Evolutionary conservation across 129 eudicot genomes (phyloP), one percentile per base, ranked within the genome.

Genomic region (Ambrosia trifida): DNA sequence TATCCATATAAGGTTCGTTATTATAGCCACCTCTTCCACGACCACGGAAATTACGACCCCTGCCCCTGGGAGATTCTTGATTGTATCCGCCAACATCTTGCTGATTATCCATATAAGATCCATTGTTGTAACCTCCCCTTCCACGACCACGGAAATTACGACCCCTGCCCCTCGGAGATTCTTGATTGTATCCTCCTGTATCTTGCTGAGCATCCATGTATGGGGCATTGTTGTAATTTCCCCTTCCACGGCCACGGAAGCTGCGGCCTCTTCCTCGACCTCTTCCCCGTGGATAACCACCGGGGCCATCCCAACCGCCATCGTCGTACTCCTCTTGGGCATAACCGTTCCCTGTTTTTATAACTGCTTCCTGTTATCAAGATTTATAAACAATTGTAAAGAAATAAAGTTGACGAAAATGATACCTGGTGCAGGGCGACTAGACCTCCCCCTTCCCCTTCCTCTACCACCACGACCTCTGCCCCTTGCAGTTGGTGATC

Each of bases 401-500:
- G 4, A 68, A 60, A 3, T 9, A 33, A 0, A 2, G 16, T 16
- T 11, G 57, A 51, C 10, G 31, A 1, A 35, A 8, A 17, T 2
- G 45, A 62, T 83, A 88, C 99, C 92, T 30, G 83, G 75, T 67
- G 69, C 76, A 10, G 77, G 89, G 80, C 98, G 90, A 24, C 28
- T 24, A 57, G 86, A 82, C 73, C 97, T 59, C 18, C 65, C 65
- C 38, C 63, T 79, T 73, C 99, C 92, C 61, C 98, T 77, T 19
- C 95, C 91, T 66, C 97, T 84, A 38, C 97, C 94, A 68, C 94
- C 89, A 75, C 96, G 95, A 40, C 99, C 97, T 78, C 98, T 82
- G 74, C 99, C 92, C 76, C 95, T 83, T 72, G 85, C 95, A 81
- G 79, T 74, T 58, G 96, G 99, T 58, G 97, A 94, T 51, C 97